Conservation (phyloP, 495 filamentous ascomycete genomes). For the Gamarada debralockiae region DNA sequence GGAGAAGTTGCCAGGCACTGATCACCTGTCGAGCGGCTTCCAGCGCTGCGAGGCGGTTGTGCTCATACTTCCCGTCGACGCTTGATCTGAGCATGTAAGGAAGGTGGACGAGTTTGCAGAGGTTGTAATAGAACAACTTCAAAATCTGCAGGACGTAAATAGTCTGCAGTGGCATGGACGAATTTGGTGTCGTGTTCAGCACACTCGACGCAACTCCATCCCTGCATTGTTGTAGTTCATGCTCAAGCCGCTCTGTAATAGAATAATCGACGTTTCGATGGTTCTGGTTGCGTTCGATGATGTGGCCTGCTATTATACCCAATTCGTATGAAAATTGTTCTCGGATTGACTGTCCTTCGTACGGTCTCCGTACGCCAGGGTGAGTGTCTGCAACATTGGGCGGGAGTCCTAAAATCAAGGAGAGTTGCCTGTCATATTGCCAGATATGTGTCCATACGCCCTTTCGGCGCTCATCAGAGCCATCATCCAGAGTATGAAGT, state of each 20-base stretch:
- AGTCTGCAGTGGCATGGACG: not conserved
- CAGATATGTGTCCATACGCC: slow-evolving; percentile 44
- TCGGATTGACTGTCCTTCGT: slow-evolving; percentile 13
- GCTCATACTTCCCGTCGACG: slow-evolving; percentile 35
- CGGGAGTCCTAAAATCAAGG: slow-evolving; percentile 48
- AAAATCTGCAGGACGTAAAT: not conserved
- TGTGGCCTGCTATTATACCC: slow-evolving; percentile 41
- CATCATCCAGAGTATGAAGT: slow-evolving; percentile 30
- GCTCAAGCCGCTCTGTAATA: slow-evolving; percentile 42
- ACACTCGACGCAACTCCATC: not conserved
- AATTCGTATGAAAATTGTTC: slow-evolving; percentile 29
- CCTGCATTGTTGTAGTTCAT: slow-evolving; percentile 40
- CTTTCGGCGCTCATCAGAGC: slow-evolving; percentile 27
- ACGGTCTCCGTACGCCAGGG: slow-evolving; percentile 25
- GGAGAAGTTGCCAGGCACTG: slow-evolving; percentile 37
- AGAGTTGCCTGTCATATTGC: slow-evolving; percentile 39
- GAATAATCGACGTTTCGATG: slow-evolving; percentile 33
- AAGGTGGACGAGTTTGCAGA: slow-evolving; percentile 45
- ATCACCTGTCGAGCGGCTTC: slow-evolving; percentile 46
- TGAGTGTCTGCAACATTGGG: slow-evolving; percentile 38
- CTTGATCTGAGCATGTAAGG: slow-evolving; percentile 51
- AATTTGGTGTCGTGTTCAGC: slow-evolving; percentile 1
- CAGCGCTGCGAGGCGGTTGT: slow-evolving; percentile 38
- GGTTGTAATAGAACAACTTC: slow-evolving; percentile 38
- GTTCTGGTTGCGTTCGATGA: slow-evolving; percentile 49